These are phyloP conservation scores for Blakeslea trispora DNA, from an alignment of 371 early-diverging fungal species.

Conservation along the genomic window DNA sequence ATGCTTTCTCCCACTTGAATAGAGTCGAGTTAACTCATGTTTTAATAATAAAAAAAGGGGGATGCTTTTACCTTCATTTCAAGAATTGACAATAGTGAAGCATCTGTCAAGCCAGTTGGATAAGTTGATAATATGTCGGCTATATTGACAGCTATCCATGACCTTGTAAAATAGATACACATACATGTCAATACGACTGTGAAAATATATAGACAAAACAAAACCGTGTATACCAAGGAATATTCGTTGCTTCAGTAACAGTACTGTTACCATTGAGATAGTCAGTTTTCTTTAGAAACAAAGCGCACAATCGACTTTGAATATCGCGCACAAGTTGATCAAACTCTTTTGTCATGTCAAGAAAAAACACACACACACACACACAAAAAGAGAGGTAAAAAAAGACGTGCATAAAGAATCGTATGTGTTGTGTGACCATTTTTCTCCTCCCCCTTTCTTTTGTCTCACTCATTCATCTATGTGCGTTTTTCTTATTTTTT, in stretches of 20 bases:
- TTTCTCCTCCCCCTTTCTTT: no score
- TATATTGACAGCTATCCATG: conserved; percentile 29
- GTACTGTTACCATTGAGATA: conserved; percentile 12
- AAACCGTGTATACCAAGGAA: conserved; percentile 35
- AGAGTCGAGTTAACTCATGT: not conserved
- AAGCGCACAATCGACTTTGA: conserved; percentile 11
- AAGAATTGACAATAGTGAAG: conserved; percentile 19
- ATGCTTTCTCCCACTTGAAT: conserved; percentile 28
- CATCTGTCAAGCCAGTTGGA: conserved; percentile 29
- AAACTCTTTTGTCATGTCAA: conserved; percentile 17
- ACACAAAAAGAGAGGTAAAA: no score
- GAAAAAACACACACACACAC: no score
- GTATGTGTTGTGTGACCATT: no score
- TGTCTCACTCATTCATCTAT: no score
- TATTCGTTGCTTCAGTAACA: conserved; percentile 10
- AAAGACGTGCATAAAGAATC: no score
- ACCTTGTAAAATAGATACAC: no score
- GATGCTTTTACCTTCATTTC: conserved; percentile 21
- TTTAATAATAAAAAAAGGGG: not conserved
- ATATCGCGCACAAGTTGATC: conserved; percentile 18
- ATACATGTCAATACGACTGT: no score
- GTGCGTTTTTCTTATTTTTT: no score
- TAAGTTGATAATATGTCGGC: conserved; percentile 19
- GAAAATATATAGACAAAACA: no score
- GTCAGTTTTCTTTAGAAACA: conserved; percentile 26